Conservation (phyloP, 352 stramenopile genomes). For the Peronospora destructor region DNA sequence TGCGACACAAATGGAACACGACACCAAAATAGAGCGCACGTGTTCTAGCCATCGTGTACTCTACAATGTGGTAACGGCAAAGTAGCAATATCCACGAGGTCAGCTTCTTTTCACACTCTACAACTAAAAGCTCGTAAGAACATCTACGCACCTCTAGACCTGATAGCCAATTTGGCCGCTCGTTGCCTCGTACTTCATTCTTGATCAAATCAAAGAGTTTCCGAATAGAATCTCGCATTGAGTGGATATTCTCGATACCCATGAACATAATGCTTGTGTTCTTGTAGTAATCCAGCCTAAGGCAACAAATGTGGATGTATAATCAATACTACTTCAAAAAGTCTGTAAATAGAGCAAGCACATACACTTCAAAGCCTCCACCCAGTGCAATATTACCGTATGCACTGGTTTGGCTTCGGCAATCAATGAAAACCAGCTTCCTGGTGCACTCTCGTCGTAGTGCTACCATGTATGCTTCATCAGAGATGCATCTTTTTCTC, state of each 20-base stretch:
- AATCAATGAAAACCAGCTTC: constrained; percentile 75
- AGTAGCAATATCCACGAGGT: neutral
- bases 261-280: constrained; percentile 77
- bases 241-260: constrained; percentile 92
- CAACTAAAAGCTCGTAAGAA: neutral
- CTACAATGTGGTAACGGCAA: constrained; percentile 12
- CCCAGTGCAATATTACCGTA: constrained; percentile 79
- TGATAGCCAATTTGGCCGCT: constrained; percentile 75
- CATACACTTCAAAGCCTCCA: constrained; percentile 82
- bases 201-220: constrained; percentile 83
- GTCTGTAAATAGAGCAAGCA: constrained; percentile 1
- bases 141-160: constrained; percentile 50
- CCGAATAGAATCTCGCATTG: constrained; percentile 81
- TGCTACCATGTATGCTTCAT: constrained; percentile 81
- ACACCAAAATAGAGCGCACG: constrained; percentile 69
- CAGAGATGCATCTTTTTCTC: constrained; percentile 85
- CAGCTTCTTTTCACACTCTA: constrained; percentile 5
- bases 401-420: constrained; percentile 76
- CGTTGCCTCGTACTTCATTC: constrained; percentile 71
- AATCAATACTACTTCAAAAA: constrained; percentile 1
- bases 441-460: constrained; percentile 51
- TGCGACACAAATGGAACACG: constrained; percentile 90
- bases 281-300: constrained; percentile 70
- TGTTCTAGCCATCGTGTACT: constrained; percentile 80
- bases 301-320: constrained; percentile 4